Conservation (phyloP, 805 yeast species). For the Nakazawaea siamensis region DNA sequence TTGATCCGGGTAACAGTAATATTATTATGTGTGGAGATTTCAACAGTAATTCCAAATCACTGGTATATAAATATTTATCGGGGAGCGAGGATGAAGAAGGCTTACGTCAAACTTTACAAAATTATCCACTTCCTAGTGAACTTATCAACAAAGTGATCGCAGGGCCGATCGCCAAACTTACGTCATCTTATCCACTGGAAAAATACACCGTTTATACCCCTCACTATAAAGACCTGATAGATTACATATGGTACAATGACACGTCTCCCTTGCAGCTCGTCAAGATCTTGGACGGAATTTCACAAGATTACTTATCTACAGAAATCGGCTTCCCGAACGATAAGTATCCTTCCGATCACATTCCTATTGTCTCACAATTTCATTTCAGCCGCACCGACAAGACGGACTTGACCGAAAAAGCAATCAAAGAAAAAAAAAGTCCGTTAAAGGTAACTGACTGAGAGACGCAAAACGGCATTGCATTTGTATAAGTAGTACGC, state of each 20-base stretch:
- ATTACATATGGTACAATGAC: conserved; percentile 47
- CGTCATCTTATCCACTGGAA: conserved; percentile 22
- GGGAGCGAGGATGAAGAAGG: background rate
- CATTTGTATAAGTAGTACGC: too few relatives aligned
- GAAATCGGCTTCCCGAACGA: conserved; percentile 43
- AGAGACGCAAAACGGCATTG: too few relatives aligned
- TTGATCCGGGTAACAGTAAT: conserved; percentile 20
- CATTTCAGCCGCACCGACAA: too few relatives aligned
- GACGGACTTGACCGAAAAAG: too few relatives aligned
- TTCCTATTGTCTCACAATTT: conserved; percentile 31
- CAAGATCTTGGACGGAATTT: conserved; percentile 45
- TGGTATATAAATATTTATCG: conserved; percentile 33
- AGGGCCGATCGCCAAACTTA: conserved; percentile 19
- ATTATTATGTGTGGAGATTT: conserved; percentile 49
- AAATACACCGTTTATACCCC: conserved; percentile 38
- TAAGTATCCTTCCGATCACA: conserved; percentile 52
- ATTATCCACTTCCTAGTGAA: conserved; percentile 9
- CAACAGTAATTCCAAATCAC: conserved; percentile 42
- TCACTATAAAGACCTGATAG: conserved; percentile 43
- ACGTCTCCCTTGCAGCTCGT: conserved; percentile 27
- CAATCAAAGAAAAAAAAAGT: too few relatives aligned
- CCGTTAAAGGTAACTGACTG: too few relatives aligned
- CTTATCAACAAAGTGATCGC: conserved; percentile 12
- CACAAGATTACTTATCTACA: conserved; percentile 21
- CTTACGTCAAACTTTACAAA: background rate